Evolutionary conservation across 1,284 basidiomycete genomes (phyloP).

Genomic region (Trichosporon sp.): DNA sequence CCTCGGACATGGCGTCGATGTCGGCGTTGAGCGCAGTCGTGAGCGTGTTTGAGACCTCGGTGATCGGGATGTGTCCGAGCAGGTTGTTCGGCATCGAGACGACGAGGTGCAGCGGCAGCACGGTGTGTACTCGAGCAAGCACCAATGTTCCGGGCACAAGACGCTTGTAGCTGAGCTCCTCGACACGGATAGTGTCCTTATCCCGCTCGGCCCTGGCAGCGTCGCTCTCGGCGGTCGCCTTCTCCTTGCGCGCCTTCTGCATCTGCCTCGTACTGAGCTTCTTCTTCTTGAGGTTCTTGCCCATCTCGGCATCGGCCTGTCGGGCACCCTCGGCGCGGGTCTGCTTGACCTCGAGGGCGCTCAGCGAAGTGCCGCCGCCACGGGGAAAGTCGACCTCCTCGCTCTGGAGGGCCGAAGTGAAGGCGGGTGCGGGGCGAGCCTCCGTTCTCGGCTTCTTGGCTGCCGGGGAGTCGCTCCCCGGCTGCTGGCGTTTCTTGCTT

Average conservation of each 20-base stretch:
- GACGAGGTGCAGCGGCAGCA: conserved; percentile 87
- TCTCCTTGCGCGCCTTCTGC: conserved; percentile 59
- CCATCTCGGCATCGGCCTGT: conserved; percentile 76
- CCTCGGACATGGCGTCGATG: conserved; percentile 50
- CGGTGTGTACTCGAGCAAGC: conserved; percentile 79
- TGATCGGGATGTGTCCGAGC: conserved; percentile 91
- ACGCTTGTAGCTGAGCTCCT: conserved; percentile 95
- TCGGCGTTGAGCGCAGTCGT: conserved; percentile 64
- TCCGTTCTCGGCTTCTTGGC: conserved; percentile 30
- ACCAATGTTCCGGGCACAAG: conserved; percentile 82
- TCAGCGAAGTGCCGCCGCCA: conserved; percentile 73
- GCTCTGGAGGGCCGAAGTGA: conserved; percentile 58
- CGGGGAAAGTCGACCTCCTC: conserved; percentile 94
- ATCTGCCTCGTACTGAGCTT: conserved; percentile 46
- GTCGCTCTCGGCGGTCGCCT: conserved; percentile 55
- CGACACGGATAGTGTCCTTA: conserved; percentile 61
- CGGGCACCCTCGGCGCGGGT: conserved; percentile 79
- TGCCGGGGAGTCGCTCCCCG: conserved; percentile 25
- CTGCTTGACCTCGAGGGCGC: conserved; percentile 86
- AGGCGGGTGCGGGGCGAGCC: conserved; percentile 47
- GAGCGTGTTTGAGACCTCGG: conserved; percentile 83
- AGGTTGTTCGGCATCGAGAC: conserved; percentile 94
- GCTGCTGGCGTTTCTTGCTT: conserved; percentile 32
- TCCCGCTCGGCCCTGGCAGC: conserved; percentile 58
- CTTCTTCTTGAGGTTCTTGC: conserved; percentile 45